phyloP scores from a whole-genome alignment of 2,329 filamentous ascomycete species.

The Juglanconis sp. region DNA sequence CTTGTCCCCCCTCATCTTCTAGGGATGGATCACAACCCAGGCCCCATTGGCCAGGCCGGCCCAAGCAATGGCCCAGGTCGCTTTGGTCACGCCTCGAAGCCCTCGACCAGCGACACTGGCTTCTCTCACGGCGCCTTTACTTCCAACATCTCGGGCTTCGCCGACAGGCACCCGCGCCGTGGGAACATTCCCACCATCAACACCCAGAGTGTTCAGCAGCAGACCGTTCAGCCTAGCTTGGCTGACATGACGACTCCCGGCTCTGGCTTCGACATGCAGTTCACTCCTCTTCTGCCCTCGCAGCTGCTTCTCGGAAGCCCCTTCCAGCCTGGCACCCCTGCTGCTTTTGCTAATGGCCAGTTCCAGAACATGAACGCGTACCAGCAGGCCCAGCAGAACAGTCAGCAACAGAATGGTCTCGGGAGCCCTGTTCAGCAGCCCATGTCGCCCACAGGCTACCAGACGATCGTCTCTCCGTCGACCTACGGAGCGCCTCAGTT shows the following conservation, averaged over 20 bases:
- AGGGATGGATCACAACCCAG: conserved; percentile 76
- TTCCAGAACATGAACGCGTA: conserved; percentile 83
- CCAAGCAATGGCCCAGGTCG: conserved; percentile 55
- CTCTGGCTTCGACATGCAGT: conserved; percentile 95
- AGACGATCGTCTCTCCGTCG: conserved; percentile 81
- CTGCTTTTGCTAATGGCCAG: conserved; percentile 84
- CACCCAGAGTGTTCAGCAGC: conserved; percentile 63
- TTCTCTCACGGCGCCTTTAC: conserved; percentile 92
- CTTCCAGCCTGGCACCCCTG: conserved; percentile 92
- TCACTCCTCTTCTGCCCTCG: conserved; percentile 90
- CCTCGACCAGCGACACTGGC: conserved; percentile 78
- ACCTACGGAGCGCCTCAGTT: conserved; percentile 79
- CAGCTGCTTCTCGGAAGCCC: conserved; percentile 93
- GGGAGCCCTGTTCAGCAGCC: conserved; percentile 73
- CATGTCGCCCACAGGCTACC: conserved; percentile 80
- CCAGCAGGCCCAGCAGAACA: conserved; percentile 57
- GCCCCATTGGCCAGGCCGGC: conserved; percentile 56
- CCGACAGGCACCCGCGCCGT: conserved; percentile 80
- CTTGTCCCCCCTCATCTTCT: conserved; percentile 83
- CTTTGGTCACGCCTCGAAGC: conserved; percentile 75
- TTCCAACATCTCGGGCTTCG: conserved; percentile 81
- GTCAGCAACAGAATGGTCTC: conserved; percentile 58
- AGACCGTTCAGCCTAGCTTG: conserved; percentile 43
- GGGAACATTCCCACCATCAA: conserved; percentile 90
- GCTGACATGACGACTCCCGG: conserved; percentile 82